A percentile compares a stretch with the other conserved stretches of the same genome.
Evolutionary conservation across 140 eudicot species (phyloP).

Genomic region (Bidens hawaiensis): DNA sequence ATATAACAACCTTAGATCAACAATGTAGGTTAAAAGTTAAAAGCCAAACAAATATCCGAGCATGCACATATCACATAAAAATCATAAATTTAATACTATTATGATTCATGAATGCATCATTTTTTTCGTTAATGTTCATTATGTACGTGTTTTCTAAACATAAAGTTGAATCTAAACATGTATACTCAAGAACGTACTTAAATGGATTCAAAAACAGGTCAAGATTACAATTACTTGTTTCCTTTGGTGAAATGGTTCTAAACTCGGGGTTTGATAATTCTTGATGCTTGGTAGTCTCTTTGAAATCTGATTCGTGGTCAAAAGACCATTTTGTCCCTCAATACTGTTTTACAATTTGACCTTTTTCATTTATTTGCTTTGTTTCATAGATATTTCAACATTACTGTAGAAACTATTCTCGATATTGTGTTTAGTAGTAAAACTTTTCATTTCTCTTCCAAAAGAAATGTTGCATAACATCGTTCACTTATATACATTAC

Average conservation of each 20-base stretch:
- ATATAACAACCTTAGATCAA: neutral
- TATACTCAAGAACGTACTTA: neutral
- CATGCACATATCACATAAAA: neutral
- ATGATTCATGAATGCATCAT: neutral
- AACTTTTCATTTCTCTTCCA: neutral
- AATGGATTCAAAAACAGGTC: neutral
- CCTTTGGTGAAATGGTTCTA: neutral
- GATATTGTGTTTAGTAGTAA: neutral
- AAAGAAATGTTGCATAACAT: neutral
- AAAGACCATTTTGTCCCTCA: neutral
- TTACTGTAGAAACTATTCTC: neutral
- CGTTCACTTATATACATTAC: neutral
- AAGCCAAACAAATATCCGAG: neutral
- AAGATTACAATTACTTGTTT: neutral
- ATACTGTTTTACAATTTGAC: neutral
- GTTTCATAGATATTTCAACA: neutral
- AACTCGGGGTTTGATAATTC: neutral
- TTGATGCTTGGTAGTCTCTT: neutral
- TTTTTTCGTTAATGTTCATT: no score
- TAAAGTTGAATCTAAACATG: neutral
- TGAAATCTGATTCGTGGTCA: neutral
- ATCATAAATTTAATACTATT: neutral
- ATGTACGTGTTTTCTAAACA: neutral
- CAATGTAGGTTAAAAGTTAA: neutral
- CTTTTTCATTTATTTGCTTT: neutral